A percentile compares a stretch with the other conserved stretches of the same genome.
Conservation (phyloP, 2,329 filamentous ascomycete species). For the Nigrospora osmanthi region DNA sequence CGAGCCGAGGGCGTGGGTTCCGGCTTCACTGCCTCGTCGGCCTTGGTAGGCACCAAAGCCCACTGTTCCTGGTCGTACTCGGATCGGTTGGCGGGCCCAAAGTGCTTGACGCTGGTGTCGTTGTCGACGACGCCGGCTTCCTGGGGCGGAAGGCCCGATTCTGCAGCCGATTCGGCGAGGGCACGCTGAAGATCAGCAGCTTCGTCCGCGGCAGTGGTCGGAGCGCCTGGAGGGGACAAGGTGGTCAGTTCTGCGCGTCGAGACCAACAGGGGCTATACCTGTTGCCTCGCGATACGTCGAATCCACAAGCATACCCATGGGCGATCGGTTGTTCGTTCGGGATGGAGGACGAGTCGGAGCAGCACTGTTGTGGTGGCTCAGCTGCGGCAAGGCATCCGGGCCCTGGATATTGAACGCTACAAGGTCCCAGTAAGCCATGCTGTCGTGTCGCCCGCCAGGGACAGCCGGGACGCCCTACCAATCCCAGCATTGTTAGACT, state of each 20-base stretch:
- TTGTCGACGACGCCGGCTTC: conserved; percentile 41
- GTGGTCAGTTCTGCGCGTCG: conserved; percentile 14
- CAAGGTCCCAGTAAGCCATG: conserved; percentile 5
- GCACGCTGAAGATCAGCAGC: conserved; percentile 50
- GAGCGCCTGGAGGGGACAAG: conserved; percentile 22
- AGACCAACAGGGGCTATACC: conserved; percentile 24
- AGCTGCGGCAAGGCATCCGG: conserved; percentile 34
- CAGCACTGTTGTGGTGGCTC: conserved; percentile 31
- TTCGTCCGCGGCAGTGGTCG: conserved; percentile 32
- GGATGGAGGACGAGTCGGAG: conserved; percentile 56
- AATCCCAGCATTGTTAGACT: conserved; percentile 30
- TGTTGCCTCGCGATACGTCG: conserved; percentile 31
- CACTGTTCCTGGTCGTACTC: conserved; percentile 49
- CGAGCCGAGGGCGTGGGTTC: conserved; percentile 35
- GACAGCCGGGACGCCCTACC: conserved; percentile 24
- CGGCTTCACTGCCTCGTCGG: conserved; percentile 18
- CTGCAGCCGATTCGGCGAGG: conserved; percentile 45
- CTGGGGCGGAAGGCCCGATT: conserved; percentile 41
- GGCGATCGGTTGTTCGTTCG: conserved; percentile 50
- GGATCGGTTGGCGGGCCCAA: conserved; percentile 51
- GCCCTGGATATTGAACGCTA: conserved; percentile 50
- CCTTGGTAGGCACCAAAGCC: conserved; percentile 45
- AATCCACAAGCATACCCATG: conserved; percentile 41
- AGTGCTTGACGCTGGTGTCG: conserved; percentile 32
- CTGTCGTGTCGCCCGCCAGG: background rate